Evolutionary conservation across 2,329 filamentous ascomycete genomes (phyloP), one percentile per base, ranked within the genome.

Genomic region (Microsporum ferrugineum): DNA sequence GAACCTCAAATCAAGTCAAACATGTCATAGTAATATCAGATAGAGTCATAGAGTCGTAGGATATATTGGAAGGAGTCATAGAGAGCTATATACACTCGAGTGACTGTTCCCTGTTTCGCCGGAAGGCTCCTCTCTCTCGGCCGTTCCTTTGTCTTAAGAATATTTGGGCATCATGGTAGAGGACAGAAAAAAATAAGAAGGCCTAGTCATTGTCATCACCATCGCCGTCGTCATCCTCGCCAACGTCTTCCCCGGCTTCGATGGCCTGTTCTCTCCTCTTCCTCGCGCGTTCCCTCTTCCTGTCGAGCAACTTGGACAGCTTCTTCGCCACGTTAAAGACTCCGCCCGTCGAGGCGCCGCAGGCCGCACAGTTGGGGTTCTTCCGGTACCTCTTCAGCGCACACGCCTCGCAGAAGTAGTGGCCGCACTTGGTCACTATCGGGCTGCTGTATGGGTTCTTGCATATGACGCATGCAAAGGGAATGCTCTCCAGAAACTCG

Each of bases 371-470:
- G 2, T 84, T 84, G 2, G 91, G 91, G 68, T 91, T 89, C 71
- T 89, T 94, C 64, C 88, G 82, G 71, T 96, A 97, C 65, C 91
- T 78, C 71, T 88, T 85, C 67, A 97, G 77, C 31, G 94, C 94
- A 73, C 94, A 99, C 0, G 82, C 80, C 73, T 96, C 88, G 71
- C 94, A 99, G 71, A 97, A 97, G 73, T 97, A 97, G 73, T 99
- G 94, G 0, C 90, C 88, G 67, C 94, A 99, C 66, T 90, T 88
- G 10, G 94, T 97, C 29, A 92, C 78, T 10, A 97, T 83, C 0
- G 94, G 92, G 61, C 83, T 81, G 68, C 84, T 87, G 75, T 96
- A 96, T 0, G 85, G 75, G 41, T 84, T 82, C 68, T 86, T 85
- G 79, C 91, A 96, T 64, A 96, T 89, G 65, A 95, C 84, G 73